Base-by-base conservation (phyloP, 805 yeast species). In the Soucietia sequanensis region DNA sequence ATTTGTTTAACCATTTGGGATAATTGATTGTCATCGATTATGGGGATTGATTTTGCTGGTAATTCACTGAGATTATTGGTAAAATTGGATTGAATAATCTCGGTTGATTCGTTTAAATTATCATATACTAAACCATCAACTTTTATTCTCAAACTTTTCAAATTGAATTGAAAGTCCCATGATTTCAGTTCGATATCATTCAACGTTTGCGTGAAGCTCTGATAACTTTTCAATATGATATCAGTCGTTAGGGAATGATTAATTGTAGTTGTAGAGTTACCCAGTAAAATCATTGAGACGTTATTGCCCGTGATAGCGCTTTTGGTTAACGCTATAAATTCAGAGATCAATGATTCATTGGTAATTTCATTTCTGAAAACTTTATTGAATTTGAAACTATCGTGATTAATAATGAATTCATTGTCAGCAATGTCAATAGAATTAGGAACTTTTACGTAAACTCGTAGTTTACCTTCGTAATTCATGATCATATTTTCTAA, bases 401-500 rank as follows among this genome's bases (percentile, higher is more conserved):
- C 35, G n/a, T 31, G 34, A 9, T 31, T 31, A 15, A 34, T 25
- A 5, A 28, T 24, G 16, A 43, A 12, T 20, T 30, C 33, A 3
- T 30, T 26, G 9, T 22, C 21, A 15, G 29, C 19, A 6, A 28
- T 23, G 12, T 25, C 29, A 2, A 19, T 10, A 8, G 13, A 10
- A 5, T 6, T n/a, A 23, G 38, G 20, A 4, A 31, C 14, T n/a
- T 35, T 43, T 1, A 52, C 43, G 34, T 55, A 60, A 2, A 59
- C 57, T 28, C 70, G 38, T 10, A 48, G 18, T 26, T 44, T 50
- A 0, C 54, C 48, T 32, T 59, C 53, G 33, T 54, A 50, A 17
- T 56, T 52, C 60, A 63, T 50, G 6, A 78, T 76, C 1, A 75
- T 62, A 44, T 75, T 74, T 48, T 77, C 80, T 25, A 78, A 50